These are phyloP conservation scores for Fagus sylvatica DNA, from an alignment of 306 rosid species.

Conservation along the genomic window DNA sequence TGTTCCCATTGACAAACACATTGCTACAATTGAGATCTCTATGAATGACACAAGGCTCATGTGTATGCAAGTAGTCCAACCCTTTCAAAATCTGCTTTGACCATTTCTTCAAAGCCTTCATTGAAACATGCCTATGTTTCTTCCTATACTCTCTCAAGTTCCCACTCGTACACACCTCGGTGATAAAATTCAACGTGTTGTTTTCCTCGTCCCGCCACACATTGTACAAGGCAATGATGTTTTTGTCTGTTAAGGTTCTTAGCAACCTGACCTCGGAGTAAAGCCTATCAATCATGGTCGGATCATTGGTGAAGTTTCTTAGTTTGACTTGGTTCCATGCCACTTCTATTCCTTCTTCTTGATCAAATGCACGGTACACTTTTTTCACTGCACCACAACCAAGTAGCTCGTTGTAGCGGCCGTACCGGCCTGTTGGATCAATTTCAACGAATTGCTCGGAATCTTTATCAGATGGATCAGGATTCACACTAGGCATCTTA, in stretches of 20 bases:
- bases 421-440: conserved; percentile 71
- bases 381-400: conserved; percentile 84
- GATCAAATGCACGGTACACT: conserved; percentile 90
- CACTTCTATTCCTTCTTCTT: conserved; percentile 91
- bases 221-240: conserved; percentile 64
- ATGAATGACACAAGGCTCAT: conserved; percentile 88
- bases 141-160: conserved; percentile 87
- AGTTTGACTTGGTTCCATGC: conserved; percentile 97
- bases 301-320: conserved; percentile 56
- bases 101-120: conserved; percentile 91
- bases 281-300: conserved; percentile 71
- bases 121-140: conserved; percentile 77
- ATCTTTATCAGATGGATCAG: conserved; percentile 49
- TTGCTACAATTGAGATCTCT: conserved; percentile 97
- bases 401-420: conserved; percentile 67
- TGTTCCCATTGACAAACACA: conserved; percentile 89
- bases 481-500: conserved; percentile 59
- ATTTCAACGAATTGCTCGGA: conserved; percentile 66
- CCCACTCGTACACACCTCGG: conserved; percentile 92
- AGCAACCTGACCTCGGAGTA: conserved; percentile 76
- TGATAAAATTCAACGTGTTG: conserved; percentile 66
- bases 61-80: conserved; percentile 75
- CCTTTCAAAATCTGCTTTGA: conserved; percentile 74
- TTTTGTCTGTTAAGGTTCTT: conserved; percentile 51
- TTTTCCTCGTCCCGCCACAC: conserved; percentile 64